Percentiles rank a stretch among this genome's conserved stretches.
Evolutionary conservation across 352 stramenopile species (phyloP).

Genomic region (Phytopythium helicoides): DNA sequence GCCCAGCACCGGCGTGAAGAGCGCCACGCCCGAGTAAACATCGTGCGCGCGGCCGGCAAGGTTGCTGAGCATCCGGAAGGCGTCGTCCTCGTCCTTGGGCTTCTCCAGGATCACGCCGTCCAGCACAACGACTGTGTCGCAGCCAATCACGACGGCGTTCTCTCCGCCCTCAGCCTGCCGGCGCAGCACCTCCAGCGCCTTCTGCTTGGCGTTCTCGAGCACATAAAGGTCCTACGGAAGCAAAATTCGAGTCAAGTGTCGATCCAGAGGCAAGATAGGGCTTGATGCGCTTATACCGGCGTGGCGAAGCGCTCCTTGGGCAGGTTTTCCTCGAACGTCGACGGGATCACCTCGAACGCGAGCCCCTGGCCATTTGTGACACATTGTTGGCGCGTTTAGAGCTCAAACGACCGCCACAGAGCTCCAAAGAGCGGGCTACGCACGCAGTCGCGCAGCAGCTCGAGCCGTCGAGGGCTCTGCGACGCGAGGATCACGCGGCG

Average conservation of each 20-base stretch:
- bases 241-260: no score
- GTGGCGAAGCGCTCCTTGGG: slow-evolving; percentile 66
- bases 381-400: neutral
- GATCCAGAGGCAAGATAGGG: neutral
- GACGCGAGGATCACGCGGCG: slow-evolving; percentile 73
- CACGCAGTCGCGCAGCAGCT: slow-evolving; percentile 74
- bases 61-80: slow-evolving; percentile 72
- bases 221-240: slow-evolving; percentile 75
- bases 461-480: slow-evolving; percentile 72
- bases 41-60: slow-evolving; percentile 75
- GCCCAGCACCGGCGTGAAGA: slow-evolving; percentile 53
- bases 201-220: slow-evolving; percentile 75
- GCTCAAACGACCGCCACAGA: neutral
- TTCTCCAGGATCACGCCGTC: slow-evolving; percentile 90
- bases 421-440: slow-evolving; percentile 8
- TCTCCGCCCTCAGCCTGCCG: slow-evolving; percentile 20
- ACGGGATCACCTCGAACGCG: slow-evolving; percentile 73
- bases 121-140: slow-evolving; percentile 87
- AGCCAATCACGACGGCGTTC: slow-evolving; percentile 66
- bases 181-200: slow-evolving; percentile 69
- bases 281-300: slow-evolving; percentile 21
- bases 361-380: slow-evolving; percentile 64
- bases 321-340: slow-evolving; percentile 81
- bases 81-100: slow-evolving; percentile 75
- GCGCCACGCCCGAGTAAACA: slow-evolving; percentile 85